phyloP scores from a whole-genome alignment of 768 basidiomycete species.

The Lanmaoa pseudosensibilis region DNA sequence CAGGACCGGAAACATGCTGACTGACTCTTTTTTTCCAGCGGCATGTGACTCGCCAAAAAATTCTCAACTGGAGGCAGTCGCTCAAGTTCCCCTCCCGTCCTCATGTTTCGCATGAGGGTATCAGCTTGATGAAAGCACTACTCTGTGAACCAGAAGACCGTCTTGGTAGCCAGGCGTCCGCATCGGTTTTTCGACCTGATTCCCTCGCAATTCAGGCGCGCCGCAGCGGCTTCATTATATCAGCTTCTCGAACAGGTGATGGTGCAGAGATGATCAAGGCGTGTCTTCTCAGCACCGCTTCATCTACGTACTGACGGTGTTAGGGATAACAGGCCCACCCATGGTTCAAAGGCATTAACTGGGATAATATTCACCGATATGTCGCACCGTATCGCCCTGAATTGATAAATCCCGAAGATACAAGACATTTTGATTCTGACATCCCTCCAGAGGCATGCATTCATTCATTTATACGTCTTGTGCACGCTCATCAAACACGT shows the following conservation, averaged over 20 bases:
- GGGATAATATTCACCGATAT: conserved; percentile 79
- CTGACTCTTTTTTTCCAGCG: conserved; percentile 47
- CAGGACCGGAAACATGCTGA: conserved; percentile 21
- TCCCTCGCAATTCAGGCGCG: conserved; percentile 73
- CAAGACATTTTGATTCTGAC: conserved; percentile 92
- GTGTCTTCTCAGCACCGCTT: conserved; percentile 21
- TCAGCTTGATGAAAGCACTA: conserved; percentile 83
- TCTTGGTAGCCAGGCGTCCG: conserved; percentile 71
- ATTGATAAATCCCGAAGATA: conserved; percentile 79
- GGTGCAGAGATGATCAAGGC: conserved; percentile 93
- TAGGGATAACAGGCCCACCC: conserved; percentile 61
- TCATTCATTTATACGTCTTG: conserved; percentile 27
- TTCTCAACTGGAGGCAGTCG: conserved; percentile 90
- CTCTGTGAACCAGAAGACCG: conserved; percentile 96
- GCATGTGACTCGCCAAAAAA: conserved; percentile 95
- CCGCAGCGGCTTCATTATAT: conserved; percentile 67
- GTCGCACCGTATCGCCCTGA: conserved; percentile 89
- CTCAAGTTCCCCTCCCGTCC: conserved; percentile 86
- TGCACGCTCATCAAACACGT: conserved; percentile 32
- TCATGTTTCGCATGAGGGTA: conserved; percentile 81
- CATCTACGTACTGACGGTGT: conserved; percentile 18
- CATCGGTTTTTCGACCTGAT: conserved; percentile 72
- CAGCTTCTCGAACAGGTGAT: conserved; percentile 58
- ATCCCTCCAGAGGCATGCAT: conserved; percentile 81
- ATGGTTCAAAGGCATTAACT: conserved; percentile 92